phyloP scores from a whole-genome alignment of 495 filamentous ascomycete species.

The Thozetella sp. region DNA sequence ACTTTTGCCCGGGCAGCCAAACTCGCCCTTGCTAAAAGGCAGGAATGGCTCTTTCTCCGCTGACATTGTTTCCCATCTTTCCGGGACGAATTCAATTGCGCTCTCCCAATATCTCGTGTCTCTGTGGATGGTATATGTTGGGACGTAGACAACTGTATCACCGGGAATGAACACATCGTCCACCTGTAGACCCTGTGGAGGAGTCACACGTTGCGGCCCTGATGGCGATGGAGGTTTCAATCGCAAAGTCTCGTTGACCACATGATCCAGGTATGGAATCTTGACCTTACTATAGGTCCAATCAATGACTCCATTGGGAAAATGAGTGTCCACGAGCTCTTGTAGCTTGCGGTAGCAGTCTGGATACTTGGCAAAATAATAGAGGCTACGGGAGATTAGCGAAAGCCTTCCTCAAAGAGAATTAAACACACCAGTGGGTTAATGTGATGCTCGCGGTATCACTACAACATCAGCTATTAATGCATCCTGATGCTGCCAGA shows the following conservation, averaged over 20 bases:
- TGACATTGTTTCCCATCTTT: slow-evolving; percentile 41
- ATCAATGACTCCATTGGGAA: slow-evolving; percentile 9
- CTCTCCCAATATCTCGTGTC: slow-evolving; percentile 38
- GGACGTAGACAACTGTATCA: slow-evolving; percentile 28
- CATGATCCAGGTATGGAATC: slow-evolving; percentile 40
- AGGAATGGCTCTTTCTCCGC: slow-evolving; percentile 16
- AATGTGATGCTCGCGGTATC: slow-evolving; percentile 16
- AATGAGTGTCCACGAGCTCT: slow-evolving; percentile 6
- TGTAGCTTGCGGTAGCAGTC: slow-evolving; percentile 16
- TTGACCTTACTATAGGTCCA: slow-evolving; percentile 22
- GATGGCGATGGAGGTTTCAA: slow-evolving; percentile 42
- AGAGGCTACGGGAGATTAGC: slow-evolving; percentile 8
- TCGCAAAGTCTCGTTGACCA: slow-evolving; percentile 57
- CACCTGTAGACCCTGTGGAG: slow-evolving; percentile 44
- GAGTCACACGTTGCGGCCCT: slow-evolving; percentile 35
- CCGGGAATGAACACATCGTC: slow-evolving; percentile 50
- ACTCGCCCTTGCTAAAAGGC: slow-evolving; percentile 18
- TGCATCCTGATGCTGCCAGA: neutral
- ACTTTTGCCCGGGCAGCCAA: slow-evolving; percentile 23
- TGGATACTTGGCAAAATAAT: slow-evolving; percentile 14
- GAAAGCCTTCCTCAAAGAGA: neutral
- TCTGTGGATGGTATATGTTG: slow-evolving; percentile 17
- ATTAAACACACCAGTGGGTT: slow-evolving; percentile 4
- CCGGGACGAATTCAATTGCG: slow-evolving; percentile 50
- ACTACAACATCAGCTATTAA: neutral